Evolutionary conservation across 768 basidiomycete genomes (phyloP), one percentile per base, ranked within the genome.

Genomic region (Termitomyces sp.): DNA sequence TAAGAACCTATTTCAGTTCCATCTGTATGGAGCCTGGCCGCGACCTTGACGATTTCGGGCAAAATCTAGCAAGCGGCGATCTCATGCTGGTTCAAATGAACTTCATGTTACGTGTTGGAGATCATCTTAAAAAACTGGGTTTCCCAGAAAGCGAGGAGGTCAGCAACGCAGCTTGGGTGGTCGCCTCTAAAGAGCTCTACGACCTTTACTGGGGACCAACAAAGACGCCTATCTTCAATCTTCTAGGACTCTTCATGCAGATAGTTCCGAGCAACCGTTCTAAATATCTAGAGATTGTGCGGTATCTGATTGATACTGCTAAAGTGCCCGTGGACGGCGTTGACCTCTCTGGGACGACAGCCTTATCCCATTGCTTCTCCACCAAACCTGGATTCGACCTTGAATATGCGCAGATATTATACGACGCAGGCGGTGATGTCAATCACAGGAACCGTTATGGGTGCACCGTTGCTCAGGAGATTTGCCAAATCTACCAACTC

Each of bases 371-470:
- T 60, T 63, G 68, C 7, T 69, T 77, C 45, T 73, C 73, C 5
- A 76, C 73, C 12, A 73, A 76, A 56, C 74, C 76, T 1, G 58
- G 65, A 5, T 65, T 73, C 48, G 77, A 77, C 54, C 61, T 71
- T 17, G 74, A 75, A 54, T 73, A 71, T 55, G 75, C 74, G 2
- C 67, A 76, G 55, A 64, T 78, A 22, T 58, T 79, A 10, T 70
- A 68, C 57, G 70, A 73, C 52, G 76, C 72, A 0, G 76, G 74
- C 2, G 76, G 65, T 17, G 72, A 76, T 48, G 68, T 78, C 40
- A 78, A 73, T 55, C 51, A 62, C 22, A 63, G 72, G 17, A 75
- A 76, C 56, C 64, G 75, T 26, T 75, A 74, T 56, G 74, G 77
- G 2, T 68, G 61, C 34, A 74, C 66, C 1, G 69, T 71, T 8